A percentile compares a stretch with the other conserved stretches of the same genome.
phyloP scores from a whole-genome alignment of 371 early-diverging fungal species.

The Mortierella sp. region DNA sequence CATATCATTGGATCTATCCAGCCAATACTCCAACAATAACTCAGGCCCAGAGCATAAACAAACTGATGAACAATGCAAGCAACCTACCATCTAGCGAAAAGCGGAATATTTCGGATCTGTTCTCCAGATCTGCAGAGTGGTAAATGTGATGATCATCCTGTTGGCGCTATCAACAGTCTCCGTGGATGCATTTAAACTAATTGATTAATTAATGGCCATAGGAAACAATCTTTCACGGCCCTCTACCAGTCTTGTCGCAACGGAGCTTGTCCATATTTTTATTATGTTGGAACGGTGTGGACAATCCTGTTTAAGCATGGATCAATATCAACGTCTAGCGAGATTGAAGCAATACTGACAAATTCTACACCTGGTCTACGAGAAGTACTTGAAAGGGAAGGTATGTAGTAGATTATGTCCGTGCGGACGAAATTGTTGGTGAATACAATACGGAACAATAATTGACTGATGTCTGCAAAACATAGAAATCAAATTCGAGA shows the following conservation, averaged over 20 bases:
- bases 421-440: conserved; percentile 16
- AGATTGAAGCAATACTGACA: conserved; percentile 42
- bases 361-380: conserved; percentile 48
- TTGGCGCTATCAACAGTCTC: neutral
- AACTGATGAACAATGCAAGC: conserved; percentile 33
- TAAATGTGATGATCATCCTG: neutral
- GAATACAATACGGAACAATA: neutral
- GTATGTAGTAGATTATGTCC: conserved; percentile 6
- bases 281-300: conserved; percentile 43
- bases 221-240: conserved; percentile 46
- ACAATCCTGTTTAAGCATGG: conserved; percentile 44
- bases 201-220: neutral
- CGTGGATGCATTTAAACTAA: neutral
- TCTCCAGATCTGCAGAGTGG: conserved; percentile 46
- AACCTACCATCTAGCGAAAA: conserved; percentile 35
- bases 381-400: conserved; percentile 37
- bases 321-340: conserved; percentile 31
- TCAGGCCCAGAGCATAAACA: conserved; percentile 45
- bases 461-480: neutral
- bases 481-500: conserved; percentile 35
- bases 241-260: conserved; percentile 44
- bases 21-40: conserved; percentile 26
- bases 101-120: conserved; percentile 34
- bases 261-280: conserved; percentile 48
- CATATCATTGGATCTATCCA: conserved; percentile 49